These are phyloP conservation scores for Rhododendron griersonianum DNA, from an alignment of 148 eudicot genomes.

Conservation along the genomic window DNA sequence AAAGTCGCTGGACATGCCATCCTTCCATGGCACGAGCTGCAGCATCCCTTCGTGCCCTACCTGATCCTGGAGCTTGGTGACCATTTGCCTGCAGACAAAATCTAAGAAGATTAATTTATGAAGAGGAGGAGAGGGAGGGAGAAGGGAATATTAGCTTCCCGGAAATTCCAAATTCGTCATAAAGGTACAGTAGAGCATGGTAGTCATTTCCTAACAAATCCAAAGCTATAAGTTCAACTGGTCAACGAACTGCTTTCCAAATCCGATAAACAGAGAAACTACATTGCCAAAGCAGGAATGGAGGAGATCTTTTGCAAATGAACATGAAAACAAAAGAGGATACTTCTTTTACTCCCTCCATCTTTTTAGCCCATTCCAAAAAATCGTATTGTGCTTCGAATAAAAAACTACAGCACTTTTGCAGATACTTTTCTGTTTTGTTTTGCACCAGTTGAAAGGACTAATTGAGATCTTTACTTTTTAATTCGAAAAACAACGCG, in stretches of 20 bases:
- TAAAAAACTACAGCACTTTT: not conserved
- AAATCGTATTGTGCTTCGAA: too few relatives aligned
- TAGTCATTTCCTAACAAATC: not conserved
- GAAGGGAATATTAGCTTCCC: not conserved
- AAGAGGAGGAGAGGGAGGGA: not conserved
- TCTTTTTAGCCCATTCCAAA: not conserved
- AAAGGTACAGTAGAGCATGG: not conserved
- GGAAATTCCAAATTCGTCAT: not conserved
- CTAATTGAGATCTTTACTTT: not conserved
- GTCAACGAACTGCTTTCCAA: not conserved
- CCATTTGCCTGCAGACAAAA: slow-evolving; percentile 45
- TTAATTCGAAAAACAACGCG: not conserved
- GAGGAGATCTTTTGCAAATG: not conserved
- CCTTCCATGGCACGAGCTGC: slow-evolving; percentile 99
- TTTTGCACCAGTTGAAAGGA: not conserved
- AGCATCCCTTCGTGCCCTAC: slow-evolving; percentile 84
- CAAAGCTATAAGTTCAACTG: slow-evolving; percentile 9
- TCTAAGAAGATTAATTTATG: not conserved
- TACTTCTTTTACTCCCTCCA: not conserved
- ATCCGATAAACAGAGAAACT: not conserved
- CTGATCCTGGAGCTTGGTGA: slow-evolving; percentile 64
- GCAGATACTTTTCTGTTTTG: not conserved
- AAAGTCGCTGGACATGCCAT: slow-evolving; percentile 79
- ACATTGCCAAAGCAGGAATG: not conserved
- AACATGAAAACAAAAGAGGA: not conserved